Evolutionary conservation across 768 basidiomycete genomes (phyloP).

Genomic region (Pulveroboletus sp.): DNA sequence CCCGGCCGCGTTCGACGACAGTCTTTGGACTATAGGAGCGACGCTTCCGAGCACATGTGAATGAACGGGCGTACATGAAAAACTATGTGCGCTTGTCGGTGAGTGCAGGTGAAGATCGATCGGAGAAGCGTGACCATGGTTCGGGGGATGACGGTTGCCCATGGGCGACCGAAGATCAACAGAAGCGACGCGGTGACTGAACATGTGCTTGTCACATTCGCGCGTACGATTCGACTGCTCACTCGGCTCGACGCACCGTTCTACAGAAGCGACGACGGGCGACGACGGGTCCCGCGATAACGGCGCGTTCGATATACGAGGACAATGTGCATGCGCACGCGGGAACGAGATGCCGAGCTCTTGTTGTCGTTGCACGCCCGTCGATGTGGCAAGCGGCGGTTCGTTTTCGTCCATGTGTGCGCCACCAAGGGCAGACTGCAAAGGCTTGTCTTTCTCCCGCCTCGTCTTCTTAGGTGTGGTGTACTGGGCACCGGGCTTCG

Average conservation of each 20-base stretch:
- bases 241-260: slow-evolving; percentile 1
- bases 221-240: not conserved
- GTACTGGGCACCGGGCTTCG: not conserved
- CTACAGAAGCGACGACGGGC: slow-evolving; percentile 1
- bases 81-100: slow-evolving; percentile 12
- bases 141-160: no score
- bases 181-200: slow-evolving; percentile 15
- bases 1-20: slow-evolving; percentile 5
- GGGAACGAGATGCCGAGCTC: slow-evolving; percentile 11
- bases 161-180: slow-evolving; percentile 11
- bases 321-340: slow-evolving; percentile 6
- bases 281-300: not conserved
- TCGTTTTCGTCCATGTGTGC: slow-evolving; percentile 18
- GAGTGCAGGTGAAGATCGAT: slow-evolving; percentile 12
- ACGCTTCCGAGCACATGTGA: slow-evolving; percentile 6
- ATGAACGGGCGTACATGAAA: slow-evolving; percentile 1
- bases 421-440: not conserved
- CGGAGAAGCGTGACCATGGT: slow-evolving; percentile 10
- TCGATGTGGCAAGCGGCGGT: slow-evolving; percentile 3
- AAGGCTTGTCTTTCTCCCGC: slow-evolving; percentile 2
- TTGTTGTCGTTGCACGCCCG: not conserved
- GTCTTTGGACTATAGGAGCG: not conserved
- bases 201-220: slow-evolving; percentile 10
- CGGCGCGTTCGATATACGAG: slow-evolving; percentile 11
- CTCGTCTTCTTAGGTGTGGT: slow-evolving; percentile 5